A percentile compares a stretch with the other conserved stretches of the same genome.
These are phyloP conservation scores for Pichia cabralensis DNA, from an alignment of 805 yeast genomes.

Conservation along the genomic window DNA sequence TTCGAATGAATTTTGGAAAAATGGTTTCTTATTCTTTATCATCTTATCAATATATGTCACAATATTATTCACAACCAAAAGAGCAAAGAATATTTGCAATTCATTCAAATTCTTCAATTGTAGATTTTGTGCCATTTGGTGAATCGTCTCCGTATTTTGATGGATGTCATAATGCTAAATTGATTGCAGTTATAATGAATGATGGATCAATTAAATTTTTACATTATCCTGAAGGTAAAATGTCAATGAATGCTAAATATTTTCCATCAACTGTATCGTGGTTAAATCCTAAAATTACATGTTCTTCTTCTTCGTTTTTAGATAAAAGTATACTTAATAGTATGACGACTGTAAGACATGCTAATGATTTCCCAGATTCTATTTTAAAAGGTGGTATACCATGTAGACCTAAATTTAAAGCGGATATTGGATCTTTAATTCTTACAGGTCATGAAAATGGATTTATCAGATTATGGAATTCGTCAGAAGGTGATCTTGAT, in stretches of 20 bases:
- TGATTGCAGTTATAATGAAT: conserved; percentile 47
- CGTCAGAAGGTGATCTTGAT: conserved; percentile 62
- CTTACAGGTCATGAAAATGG: conserved; percentile 88
- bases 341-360: conserved; percentile 36
- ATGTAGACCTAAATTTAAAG: conserved; percentile 35
- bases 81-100: conserved; percentile 49
- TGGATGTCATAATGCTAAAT: conserved; percentile 71
- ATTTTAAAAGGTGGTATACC: conserved; percentile 79
- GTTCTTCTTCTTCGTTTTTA: conserved; percentile 37
- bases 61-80: conserved; percentile 54
- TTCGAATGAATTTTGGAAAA: conserved; percentile 63
- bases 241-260: conserved; percentile 42
- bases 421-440: conserved; percentile 46
- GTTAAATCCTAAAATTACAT: conserved; percentile 64
- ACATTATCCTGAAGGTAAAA: conserved; percentile 44
- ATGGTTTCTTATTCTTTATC: conserved; percentile 75
- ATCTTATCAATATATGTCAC: conserved; percentile 74
- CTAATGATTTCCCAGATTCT: conserved; percentile 13
- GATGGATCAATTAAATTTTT: conserved; percentile 59
- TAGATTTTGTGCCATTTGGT: conserved; percentile 45
- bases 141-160: conserved; percentile 62
- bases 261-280: conserved; percentile 77
- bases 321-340: conserved; percentile 22
- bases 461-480: conserved; percentile 73
- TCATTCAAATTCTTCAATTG: conserved; percentile 34